Evolutionary conservation across 176 grass and related monocot species (phyloP), one percentile per base, ranked within the genome.

Genomic region (Carex parvula): DNA sequence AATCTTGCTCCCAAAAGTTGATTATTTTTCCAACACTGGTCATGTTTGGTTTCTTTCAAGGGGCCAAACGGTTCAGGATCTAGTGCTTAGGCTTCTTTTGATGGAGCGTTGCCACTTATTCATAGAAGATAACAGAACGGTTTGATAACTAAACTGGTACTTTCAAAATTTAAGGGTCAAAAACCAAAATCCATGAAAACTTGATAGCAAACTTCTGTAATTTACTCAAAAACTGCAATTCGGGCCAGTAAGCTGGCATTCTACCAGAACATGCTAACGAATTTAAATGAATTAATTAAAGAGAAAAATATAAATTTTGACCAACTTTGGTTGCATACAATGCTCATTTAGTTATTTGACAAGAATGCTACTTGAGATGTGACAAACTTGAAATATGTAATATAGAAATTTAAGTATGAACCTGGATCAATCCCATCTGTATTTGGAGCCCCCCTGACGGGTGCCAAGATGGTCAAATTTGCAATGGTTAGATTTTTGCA

Each of bases 381-480:
- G 29, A 39, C 67, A 70, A 17, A 70, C 6, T 42, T 17, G 16
- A 70, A 70, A 41, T 39, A 30, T 41, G 5, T 8, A 70, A n/a
- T 5, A 6, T 42, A 50, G 44, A 16, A 30, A 30, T 32, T 76
- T 29, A 12, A n/a, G 41, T 55, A 55, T 56, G 21, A 64, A 97
- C 94, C 94, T 87, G 94, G 94, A 88, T 97, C 89, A 62, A 97
- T 97, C 20, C 94, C 94, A 91, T 97, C 94, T 78, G 94, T 97
- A 79, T 97, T 97, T 79, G 94, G 94, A 85, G 94, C 94, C 33
- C 86, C 64, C 79, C 4, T 18, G 70, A 92, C 62, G 52, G 94
- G 94, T 80, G 94, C 90, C 84, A 97, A 81, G 60, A 97, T 92
- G 2, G 94, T 97, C 24, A 90, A 72, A 79, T 92, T 89, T 17